These are phyloP conservation scores for Meripilus lineatus DNA, from an alignment of 1,284 basidiomycete species.

Conservation along the genomic window DNA sequence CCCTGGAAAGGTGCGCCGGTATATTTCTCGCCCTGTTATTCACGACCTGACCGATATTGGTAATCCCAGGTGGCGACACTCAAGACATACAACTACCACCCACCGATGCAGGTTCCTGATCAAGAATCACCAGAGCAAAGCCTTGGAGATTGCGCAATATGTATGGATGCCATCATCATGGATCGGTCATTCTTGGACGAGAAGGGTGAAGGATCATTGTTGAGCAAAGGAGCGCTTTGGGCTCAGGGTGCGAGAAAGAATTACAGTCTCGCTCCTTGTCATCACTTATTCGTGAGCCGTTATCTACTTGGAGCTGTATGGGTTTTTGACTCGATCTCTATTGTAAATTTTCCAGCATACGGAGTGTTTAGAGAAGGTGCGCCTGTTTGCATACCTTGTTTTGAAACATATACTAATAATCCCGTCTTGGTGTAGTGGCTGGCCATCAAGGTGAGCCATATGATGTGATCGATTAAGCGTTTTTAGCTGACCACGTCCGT, in stretches of 20 bases:
- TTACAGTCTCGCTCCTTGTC: constrained; percentile 86
- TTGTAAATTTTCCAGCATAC: constrained; percentile 54
- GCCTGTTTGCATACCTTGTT: constrained; percentile 13
- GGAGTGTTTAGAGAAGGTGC: constrained; percentile 72
- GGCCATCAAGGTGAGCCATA: constrained; percentile 69
- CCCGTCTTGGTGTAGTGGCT: constrained; percentile 57
- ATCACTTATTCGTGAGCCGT: constrained; percentile 75
- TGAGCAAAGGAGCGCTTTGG: constrained; percentile 25
- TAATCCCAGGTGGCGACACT: constrained; percentile 50
- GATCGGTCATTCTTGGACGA: constrained; percentile 30
- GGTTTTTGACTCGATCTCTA: background rate
- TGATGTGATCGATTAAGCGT: background rate
- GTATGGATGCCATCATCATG: constrained; percentile 82
- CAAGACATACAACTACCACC: constrained; percentile 81
- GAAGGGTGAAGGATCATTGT: constrained; percentile 18
- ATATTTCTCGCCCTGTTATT: constrained; percentile 2
- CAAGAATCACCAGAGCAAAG: constrained; percentile 67
- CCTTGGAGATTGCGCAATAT: constrained; percentile 84
- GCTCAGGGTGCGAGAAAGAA: constrained; percentile 49
- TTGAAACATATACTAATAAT: constrained; percentile 12
- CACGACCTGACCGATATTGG: background rate
- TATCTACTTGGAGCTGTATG: constrained; percentile 4
- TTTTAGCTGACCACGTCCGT: background rate
- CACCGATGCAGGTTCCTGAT: constrained; percentile 65
- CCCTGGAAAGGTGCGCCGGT: constrained; percentile 53